phyloP scores from a whole-genome alignment of 2,329 filamentous ascomycete genomes.

The Aureobasidium mangrovei region DNA sequence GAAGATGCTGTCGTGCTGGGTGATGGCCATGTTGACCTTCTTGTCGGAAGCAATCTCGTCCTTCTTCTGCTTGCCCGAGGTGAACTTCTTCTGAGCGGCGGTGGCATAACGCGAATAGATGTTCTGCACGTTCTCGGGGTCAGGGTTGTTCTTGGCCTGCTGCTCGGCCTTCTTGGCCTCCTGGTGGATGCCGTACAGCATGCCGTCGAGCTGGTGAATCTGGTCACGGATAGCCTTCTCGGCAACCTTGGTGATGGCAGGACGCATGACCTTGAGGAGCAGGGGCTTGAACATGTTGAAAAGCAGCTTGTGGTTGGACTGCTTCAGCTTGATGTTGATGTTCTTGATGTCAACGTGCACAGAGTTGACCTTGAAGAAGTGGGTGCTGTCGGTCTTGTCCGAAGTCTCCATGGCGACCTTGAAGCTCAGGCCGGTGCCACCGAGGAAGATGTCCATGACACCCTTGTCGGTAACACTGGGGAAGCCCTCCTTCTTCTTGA shows the following conservation, averaged over 20 bases:
- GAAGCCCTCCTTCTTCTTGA: conserved; percentile 93
- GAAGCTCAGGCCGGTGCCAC: conserved; percentile 82
- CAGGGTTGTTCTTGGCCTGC: conserved; percentile 51
- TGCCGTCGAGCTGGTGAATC: conserved; percentile 63
- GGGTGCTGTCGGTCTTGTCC: conserved; percentile 62
- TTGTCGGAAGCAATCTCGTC: conserved; percentile 52
- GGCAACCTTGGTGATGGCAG: conserved; percentile 74
- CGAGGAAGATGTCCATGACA: conserved; percentile 79
- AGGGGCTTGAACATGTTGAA: conserved; percentile 82
- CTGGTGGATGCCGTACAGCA: conserved; percentile 68
- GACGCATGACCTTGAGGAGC: conserved; percentile 72
- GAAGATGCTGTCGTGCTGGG: conserved; percentile 87
- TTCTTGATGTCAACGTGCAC: conserved; percentile 74
- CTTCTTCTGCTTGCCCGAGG: conserved; percentile 71
- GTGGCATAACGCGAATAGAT: conserved; percentile 78
- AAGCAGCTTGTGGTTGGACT: conserved; percentile 90
- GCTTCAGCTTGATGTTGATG: conserved; percentile 79
- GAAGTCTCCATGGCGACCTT: conserved; percentile 80
- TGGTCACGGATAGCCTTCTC: conserved; percentile 85
- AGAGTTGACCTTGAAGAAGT: conserved; percentile 93
- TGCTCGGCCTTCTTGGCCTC: conserved; percentile 68
- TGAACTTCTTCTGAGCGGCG: conserved; percentile 63
- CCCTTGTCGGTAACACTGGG: conserved; percentile 79
- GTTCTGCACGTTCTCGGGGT: conserved; percentile 67
- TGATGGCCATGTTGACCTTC: conserved; percentile 74